Evolutionary conservation across 441 rosid genomes (phyloP).

Genomic region (Lepidium campestre): DNA sequence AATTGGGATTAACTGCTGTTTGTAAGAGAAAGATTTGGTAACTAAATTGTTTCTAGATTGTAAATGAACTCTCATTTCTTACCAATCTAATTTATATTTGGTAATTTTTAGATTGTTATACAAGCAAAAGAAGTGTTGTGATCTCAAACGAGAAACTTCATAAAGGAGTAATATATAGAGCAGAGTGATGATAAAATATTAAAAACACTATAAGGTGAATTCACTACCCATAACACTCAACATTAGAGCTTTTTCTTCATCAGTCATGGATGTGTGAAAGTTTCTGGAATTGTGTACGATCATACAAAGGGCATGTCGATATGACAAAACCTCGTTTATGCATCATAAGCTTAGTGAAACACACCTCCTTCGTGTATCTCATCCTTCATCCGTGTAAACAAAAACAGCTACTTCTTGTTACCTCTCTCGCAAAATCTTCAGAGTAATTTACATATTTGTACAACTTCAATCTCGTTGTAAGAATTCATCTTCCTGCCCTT

Average conservation of each 20-base stretch:
- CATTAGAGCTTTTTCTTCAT: background rate
- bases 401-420: background rate
- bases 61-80: background rate
- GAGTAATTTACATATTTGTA: conserved; percentile 8
- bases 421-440: conserved; percentile 8
- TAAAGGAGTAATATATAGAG: background rate
- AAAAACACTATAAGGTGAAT: background rate
- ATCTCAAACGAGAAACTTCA: no score
- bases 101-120: background rate
- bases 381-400: conserved; percentile 5
- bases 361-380: background rate
- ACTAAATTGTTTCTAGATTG: background rate
- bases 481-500: background rate
- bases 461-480: conserved; percentile 4
- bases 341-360: conserved; percentile 1
- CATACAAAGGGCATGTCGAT: background rate
- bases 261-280: background rate
- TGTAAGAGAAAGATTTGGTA: no score
- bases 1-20: no score
- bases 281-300: background rate
- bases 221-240: background rate
- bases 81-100: background rate
- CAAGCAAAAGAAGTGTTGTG: background rate
- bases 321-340: background rate
- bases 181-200: background rate